Percentiles rank a stretch among this genome's conserved stretches.
phyloP scores from a whole-genome alignment of 305 asterid species.

The Stenogyne calaminthoides region DNA sequence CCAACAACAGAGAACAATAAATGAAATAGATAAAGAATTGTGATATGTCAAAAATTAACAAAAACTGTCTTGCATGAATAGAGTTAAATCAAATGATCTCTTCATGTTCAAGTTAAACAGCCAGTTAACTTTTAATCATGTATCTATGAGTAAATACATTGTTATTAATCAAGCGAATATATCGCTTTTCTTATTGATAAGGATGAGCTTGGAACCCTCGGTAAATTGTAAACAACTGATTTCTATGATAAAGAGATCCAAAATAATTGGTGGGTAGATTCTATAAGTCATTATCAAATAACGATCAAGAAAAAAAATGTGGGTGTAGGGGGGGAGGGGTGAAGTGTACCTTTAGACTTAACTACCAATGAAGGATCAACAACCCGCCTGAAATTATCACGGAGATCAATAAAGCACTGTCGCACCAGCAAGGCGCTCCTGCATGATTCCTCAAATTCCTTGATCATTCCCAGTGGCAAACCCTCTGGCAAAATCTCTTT shows the following conservation, averaged over 20 bases:
- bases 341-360: constrained; percentile 54
- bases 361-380: constrained; percentile 69
- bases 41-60: not conserved
- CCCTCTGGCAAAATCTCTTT: constrained; percentile 79
- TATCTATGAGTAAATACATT: not conserved
- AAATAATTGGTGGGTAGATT: not conserved
- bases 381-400: constrained; percentile 80
- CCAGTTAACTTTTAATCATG: not conserved
- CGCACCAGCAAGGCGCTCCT: constrained; percentile 84
- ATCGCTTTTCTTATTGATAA: not conserved
- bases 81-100: not conserved
- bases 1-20: not conserved
- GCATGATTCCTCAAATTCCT: constrained; percentile 88
- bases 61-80: constrained; percentile 1
- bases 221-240: not conserved
- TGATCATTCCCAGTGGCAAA: constrained; percentile 74
- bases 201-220: constrained; percentile 1
- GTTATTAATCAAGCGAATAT: constrained; percentile 13
- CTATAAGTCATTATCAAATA: not conserved
- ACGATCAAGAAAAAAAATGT: constrained; percentile 23
- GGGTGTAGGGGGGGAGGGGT: not conserved
- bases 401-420: constrained; percentile 77
- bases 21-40: not conserved
- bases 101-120: constrained; percentile 4
- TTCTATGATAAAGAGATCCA: constrained; percentile 1